A percentile compares a stretch with the other conserved stretches of the same genome.
These are phyloP conservation scores for Ogataea ganodermae DNA, from an alignment of 805 yeast species.

Conservation along the genomic window DNA sequence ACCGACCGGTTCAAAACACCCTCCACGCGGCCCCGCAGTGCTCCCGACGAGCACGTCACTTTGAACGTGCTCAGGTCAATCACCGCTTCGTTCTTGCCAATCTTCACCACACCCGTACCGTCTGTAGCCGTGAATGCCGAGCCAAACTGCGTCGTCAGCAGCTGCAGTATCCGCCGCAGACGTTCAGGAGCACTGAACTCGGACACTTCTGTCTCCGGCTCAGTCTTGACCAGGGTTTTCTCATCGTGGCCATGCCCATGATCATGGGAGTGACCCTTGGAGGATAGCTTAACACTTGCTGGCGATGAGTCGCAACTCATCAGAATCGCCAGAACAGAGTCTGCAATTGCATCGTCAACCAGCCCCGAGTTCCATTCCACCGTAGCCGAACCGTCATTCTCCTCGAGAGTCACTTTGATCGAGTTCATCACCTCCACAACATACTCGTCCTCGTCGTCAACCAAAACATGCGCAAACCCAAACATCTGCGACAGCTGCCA, in stretches of 20 bases:
- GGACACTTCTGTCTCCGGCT: background rate
- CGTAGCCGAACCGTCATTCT: slow-evolving; percentile 49
- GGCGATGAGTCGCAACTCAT: slow-evolving; percentile 93
- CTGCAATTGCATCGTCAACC: slow-evolving; percentile 92
- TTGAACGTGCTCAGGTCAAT: slow-evolving; percentile 64
- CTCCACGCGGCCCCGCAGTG: slow-evolving; percentile 78
- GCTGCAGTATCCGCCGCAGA: slow-evolving; percentile 55
- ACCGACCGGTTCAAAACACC: slow-evolving; percentile 78
- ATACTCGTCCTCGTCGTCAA: slow-evolving; percentile 53
- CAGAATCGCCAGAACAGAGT: slow-evolving; percentile 85
- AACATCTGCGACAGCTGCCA: slow-evolving; percentile 97
- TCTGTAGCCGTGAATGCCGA: slow-evolving; percentile 54
- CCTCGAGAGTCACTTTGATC: slow-evolving; percentile 51
- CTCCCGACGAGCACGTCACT: slow-evolving; percentile 72
- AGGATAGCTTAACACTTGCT: slow-evolving; percentile 86
- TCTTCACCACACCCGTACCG: slow-evolving; percentile 57
- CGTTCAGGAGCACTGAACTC: slow-evolving; percentile 40
- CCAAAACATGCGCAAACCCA: slow-evolving; percentile 70
- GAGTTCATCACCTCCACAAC: slow-evolving; percentile 65
- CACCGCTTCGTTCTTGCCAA: slow-evolving; percentile 75
- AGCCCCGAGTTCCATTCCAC: slow-evolving; percentile 91
- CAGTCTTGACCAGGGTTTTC: slow-evolving; percentile 14
- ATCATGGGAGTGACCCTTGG: slow-evolving; percentile 48
- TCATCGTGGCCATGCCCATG: slow-evolving; percentile 25
- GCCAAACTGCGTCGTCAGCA: slow-evolving; percentile 87